These are phyloP conservation scores for Penicillium thymicola DNA, from an alignment of 2,329 filamentous ascomycete genomes.

Conservation along the genomic window DNA sequence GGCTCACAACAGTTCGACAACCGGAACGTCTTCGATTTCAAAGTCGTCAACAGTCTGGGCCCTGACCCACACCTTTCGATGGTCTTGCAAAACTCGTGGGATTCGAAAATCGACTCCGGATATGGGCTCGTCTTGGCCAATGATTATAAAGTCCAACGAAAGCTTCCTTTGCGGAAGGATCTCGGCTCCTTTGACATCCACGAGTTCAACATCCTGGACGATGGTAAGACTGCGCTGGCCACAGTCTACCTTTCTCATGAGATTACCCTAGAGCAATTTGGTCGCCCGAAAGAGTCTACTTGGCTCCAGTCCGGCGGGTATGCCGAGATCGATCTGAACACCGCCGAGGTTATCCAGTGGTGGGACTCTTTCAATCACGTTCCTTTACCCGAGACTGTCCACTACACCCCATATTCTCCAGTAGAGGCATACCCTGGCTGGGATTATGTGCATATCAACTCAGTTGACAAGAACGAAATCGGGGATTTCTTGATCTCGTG, in stretches of 20 bases:
- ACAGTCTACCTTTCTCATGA: constrained; percentile 21
- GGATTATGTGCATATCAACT: constrained; percentile 41
- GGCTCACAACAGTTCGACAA: constrained; percentile 46
- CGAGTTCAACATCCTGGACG: constrained; percentile 36
- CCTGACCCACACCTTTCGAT: constrained; percentile 47
- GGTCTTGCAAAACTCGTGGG: constrained; percentile 35
- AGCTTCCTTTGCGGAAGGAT: constrained; percentile 31
- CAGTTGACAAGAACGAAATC: constrained; percentile 36
- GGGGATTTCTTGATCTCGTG: constrained; percentile 41
- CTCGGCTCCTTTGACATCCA: constrained; percentile 36
- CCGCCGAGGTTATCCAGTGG: constrained; percentile 29
- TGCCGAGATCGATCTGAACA: constrained; percentile 33
- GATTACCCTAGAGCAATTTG: constrained; percentile 23
- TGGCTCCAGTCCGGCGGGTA: constrained; percentile 32
- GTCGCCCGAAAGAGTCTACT: constrained; percentile 24
- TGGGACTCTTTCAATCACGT: constrained; percentile 36
- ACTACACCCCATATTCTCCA: constrained; percentile 13
- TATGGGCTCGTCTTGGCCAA: constrained; percentile 49
- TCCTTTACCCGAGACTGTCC: constrained; percentile 23
- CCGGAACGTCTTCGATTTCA: constrained; percentile 46
- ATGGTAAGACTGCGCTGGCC: constrained; percentile 32
- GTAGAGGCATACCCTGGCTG: constrained; percentile 24
- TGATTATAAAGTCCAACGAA: constrained; percentile 44
- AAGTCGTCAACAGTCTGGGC: constrained; percentile 41
- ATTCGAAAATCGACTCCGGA: constrained; percentile 36